Evolutionary conservation across 306 rosid genomes (phyloP).

Genomic region (Lotus japonicus): DNA sequence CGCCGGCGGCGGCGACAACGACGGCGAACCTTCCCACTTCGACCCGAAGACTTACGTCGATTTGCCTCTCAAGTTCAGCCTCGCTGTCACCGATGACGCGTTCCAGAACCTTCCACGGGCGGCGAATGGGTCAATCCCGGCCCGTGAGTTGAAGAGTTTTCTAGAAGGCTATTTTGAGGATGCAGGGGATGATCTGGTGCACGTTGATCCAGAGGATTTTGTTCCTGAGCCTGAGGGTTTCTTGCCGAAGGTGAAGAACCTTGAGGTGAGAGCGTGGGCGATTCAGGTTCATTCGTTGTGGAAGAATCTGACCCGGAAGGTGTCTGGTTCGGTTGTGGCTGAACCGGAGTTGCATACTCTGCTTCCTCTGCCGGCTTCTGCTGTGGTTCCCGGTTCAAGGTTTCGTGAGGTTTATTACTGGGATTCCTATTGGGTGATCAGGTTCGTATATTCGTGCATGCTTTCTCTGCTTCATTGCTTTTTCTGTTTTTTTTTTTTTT

Average conservation of each 20-base stretch:
- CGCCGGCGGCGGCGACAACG: constrained; percentile 14
- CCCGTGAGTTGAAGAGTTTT: constrained; percentile 28
- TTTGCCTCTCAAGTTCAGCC: constrained; percentile 44
- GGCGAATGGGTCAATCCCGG: constrained; percentile 32
- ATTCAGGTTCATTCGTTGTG: constrained; percentile 63
- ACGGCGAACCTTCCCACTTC: constrained; percentile 17
- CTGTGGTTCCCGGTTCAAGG: constrained; percentile 70
- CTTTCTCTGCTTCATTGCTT: not conserved
- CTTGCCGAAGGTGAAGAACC: constrained; percentile 56
- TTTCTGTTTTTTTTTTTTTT: too few species aligned
- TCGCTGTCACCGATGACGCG: constrained; percentile 36
- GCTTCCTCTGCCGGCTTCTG: constrained; percentile 51
- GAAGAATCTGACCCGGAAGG: constrained; percentile 64
- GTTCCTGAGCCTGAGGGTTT: constrained; percentile 51
- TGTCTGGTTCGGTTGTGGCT: constrained; percentile 28
- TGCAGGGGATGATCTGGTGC: constrained; percentile 70
- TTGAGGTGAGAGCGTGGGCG: constrained; percentile 67
- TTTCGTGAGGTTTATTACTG: constrained; percentile 88
- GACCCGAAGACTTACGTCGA: constrained; percentile 80
- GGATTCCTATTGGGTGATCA: constrained; percentile 92
- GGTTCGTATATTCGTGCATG: constrained; percentile 34
- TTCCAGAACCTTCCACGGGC: constrained; percentile 37
- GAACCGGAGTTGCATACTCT: constrained; percentile 59
- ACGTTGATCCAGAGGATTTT: constrained; percentile 52
- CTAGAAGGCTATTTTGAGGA: constrained; percentile 30